phyloP scores from a whole-genome alignment of 2,329 filamentous ascomycete species.

The Monosporascus ibericus region DNA sequence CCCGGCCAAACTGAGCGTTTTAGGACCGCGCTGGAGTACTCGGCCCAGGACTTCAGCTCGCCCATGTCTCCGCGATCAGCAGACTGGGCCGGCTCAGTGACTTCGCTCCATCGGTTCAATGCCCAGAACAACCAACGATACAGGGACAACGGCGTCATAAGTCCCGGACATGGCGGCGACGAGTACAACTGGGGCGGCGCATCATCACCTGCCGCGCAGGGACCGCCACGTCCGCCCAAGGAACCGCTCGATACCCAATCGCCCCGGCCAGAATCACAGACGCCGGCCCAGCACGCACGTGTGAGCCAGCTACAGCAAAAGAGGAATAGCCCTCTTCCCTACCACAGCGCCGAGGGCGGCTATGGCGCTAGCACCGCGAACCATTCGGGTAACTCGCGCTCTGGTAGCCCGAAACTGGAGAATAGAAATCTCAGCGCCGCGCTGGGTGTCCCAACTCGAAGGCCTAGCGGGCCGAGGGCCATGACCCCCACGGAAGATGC shows the following conservation, averaged over 20 bases:
- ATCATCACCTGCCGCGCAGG: constrained; percentile 36
- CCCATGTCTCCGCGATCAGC: constrained; percentile 54
- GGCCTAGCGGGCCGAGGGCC: constrained; percentile 53
- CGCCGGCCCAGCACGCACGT: constrained; percentile 41
- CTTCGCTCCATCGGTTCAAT: constrained; percentile 49
- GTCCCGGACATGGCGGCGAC: constrained; percentile 29
- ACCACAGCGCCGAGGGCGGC: constrained; percentile 48
- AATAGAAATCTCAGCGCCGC: constrained; percentile 52
- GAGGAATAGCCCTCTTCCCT: constrained; percentile 45
- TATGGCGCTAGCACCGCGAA: constrained; percentile 44
- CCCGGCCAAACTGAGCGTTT: constrained; percentile 69
- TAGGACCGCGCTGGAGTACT: constrained; percentile 65
- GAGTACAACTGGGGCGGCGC: constrained; percentile 34
- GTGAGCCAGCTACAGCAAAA: constrained; percentile 46
- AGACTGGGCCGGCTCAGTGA: constrained; percentile 57
- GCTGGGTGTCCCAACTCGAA: constrained; percentile 43
- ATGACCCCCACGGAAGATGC: constrained; percentile 51
- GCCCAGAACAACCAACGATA: constrained; percentile 40
- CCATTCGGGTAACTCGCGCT: constrained; percentile 38
- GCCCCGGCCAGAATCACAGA: constrained; percentile 23
- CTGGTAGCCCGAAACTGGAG: constrained; percentile 48
- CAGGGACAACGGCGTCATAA: constrained; percentile 37
- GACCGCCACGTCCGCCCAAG: constrained; percentile 56
- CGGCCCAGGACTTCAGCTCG: constrained; percentile 61
- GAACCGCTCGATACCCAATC: constrained; percentile 46